These are phyloP conservation scores for Elaeagnus macrophylla DNA, from an alignment of 306 rosid species.

Conservation along the genomic window DNA sequence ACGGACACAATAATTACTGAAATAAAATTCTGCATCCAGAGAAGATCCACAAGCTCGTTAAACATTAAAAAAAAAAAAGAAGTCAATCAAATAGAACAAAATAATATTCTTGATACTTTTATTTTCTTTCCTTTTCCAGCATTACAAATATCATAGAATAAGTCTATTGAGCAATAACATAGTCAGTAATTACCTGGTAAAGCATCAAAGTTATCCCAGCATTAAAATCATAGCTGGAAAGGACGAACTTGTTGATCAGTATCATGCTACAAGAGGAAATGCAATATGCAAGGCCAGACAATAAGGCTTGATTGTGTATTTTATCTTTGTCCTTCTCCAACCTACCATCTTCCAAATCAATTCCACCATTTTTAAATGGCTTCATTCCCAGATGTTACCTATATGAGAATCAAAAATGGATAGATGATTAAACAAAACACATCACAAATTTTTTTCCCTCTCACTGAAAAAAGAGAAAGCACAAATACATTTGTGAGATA, in stretches of 20 bases:
- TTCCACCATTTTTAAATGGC: slow-evolving; percentile 36
- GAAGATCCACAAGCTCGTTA: slow-evolving; percentile 15
- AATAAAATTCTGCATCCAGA: slow-evolving; percentile 72
- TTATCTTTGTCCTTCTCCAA: slow-evolving; percentile 47
- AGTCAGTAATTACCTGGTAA: slow-evolving; percentile 59
- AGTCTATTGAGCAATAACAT: background rate
- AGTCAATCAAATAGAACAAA: slow-evolving; percentile 11
- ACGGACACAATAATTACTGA: slow-evolving; percentile 65
- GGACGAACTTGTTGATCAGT: slow-evolving; percentile 78
- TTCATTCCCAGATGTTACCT: slow-evolving; percentile 48
- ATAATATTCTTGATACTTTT: background rate
- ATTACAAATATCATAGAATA: background rate
- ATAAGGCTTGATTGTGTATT: slow-evolving; percentile 61
- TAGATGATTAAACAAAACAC: background rate
- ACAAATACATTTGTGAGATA: no score
- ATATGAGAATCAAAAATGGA: background rate
- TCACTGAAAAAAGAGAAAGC: background rate
- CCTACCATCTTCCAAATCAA: slow-evolving; percentile 64
- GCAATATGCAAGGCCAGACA: slow-evolving; percentile 89
- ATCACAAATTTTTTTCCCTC: background rate
- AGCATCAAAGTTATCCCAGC: slow-evolving; percentile 92
- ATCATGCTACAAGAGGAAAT: slow-evolving; percentile 92
- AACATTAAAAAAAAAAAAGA: slow-evolving; percentile 3
- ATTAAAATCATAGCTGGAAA: slow-evolving; percentile 78
- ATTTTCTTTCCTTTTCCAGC: background rate